Base-by-base conservation (phyloP, 164 flowering plant genomes). In the Umbilicus rupestris region DNA sequence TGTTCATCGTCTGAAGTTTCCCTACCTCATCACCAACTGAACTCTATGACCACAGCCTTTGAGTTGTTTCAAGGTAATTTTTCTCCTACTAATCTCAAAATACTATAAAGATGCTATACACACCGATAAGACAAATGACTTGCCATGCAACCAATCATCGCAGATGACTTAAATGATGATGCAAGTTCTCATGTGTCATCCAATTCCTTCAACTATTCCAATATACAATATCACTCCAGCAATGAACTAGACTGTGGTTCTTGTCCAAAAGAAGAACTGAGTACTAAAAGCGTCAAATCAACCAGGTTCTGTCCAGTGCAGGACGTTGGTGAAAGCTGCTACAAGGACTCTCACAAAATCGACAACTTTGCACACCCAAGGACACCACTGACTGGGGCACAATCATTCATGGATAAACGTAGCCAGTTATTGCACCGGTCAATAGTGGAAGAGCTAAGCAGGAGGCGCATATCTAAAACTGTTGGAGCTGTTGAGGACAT, bases 401-500 rank as follows among this genome's bases (percentile, higher is more conserved):
- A 73, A 10, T 88, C 92, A 2, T 29, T 82, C 7, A 69, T 87
- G 63, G 93, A 91, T 60, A 55, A 84, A 15, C 78, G 88, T 2
- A 87, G 92, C 75, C 94, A 92, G 68, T 64, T 83, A 74, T 66
- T 88, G 70, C 94, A 85, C 66, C 70, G 75, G 31, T 77, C 90
- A 1, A 68, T 89, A 50, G 70, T 83, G 73, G 85, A 83, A 64
- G 85, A 80, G 73, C 71, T 88, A 50, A 74, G 76, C 83, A 84
- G 78, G 70, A 67, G 89, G 33, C 78, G 92, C n/a, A 39, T 86
- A 73, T 89, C 81, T 75, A 89, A 87, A 74, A 91, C 97, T 3
- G 86, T 87, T 39, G 96, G 88, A 12, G 85, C 92, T 1, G 78
- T 87, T 24, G 96, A 89, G 75, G 79, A 80, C 74, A 87, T 91